phyloP scores from a whole-genome alignment of 768 basidiomycete genomes.

The Termitomyces heimii region DNA sequence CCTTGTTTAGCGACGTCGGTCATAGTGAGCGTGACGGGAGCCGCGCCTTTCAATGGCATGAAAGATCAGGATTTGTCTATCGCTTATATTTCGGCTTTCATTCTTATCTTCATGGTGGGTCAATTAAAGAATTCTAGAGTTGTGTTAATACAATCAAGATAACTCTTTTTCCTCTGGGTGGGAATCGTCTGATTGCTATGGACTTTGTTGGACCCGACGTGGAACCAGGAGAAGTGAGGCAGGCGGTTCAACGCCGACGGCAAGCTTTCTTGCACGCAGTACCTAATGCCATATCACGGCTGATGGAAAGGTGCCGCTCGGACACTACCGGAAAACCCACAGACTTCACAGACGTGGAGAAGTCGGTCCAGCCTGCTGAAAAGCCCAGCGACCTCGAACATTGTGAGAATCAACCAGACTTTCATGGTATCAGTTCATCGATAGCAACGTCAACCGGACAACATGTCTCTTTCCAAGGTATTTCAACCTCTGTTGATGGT shows the following conservation, averaged over 20 bases:
- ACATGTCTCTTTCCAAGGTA: conserved; percentile 21
- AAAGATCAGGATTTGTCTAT: conserved; percentile 56
- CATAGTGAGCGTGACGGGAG: conserved; percentile 53
- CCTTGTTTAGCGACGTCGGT: conserved; percentile 52
- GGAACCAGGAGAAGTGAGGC: conserved; percentile 48
- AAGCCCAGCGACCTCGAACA: neutral
- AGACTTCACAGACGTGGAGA: conserved; percentile 3
- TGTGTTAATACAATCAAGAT: conserved; percentile 29
- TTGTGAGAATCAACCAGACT: neutral
- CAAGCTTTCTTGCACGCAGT: conserved; percentile 16
- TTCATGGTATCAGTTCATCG: neutral
- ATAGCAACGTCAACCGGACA: neutral
- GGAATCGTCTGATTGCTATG: conserved; percentile 44
- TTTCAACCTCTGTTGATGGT: conserved; percentile 14
- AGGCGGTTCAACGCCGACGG: conserved; percentile 34
- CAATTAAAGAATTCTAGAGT: neutral
- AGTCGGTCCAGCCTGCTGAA: neutral
- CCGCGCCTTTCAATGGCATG: conserved; percentile 55
- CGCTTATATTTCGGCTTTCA: conserved; percentile 59
- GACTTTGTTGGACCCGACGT: conserved; percentile 66
- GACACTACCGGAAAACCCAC: neutral
- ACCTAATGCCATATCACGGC: conserved; percentile 8
- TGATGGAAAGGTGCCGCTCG: neutral
- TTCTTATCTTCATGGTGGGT: conserved; percentile 54
- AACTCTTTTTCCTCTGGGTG: conserved; percentile 62